Evolutionary conservation across 2,329 filamentous ascomycete species (phyloP), one percentile per base, ranked within the genome.

Genomic region (Hypomyces perniciosus): DNA sequence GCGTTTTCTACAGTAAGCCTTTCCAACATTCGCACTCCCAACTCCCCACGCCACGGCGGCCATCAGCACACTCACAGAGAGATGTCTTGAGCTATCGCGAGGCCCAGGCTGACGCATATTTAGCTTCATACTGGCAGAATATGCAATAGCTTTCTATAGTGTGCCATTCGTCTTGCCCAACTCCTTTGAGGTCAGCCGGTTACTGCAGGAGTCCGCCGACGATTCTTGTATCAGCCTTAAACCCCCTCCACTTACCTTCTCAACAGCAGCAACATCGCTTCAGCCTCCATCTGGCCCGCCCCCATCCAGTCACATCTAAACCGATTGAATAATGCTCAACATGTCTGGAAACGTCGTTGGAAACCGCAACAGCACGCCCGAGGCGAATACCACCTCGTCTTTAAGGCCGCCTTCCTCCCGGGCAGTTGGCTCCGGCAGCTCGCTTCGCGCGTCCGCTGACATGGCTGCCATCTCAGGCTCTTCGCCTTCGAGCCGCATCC

Each of bases 341-440:
- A 83, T 84, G 80, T 82, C 86, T 70, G 83, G 84, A 62, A 85
- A 78, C 66, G 74, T 82, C 58, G 81, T 85, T 68, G 83, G 83
- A 60, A 97, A 97, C 74, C 87, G 93, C 64, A 97, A 97, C 74
- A 97, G 91, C 79, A 97, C 92, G 42, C 93, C 93, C 50, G 93
- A 97, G 75, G 89, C 87, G 48, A 86, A 85, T 61, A 90, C 84
- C 64, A 83, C 88, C 54, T 86, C 85, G 48, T 84, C 89, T 57
- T 84, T 96, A 63, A 87, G 92, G 55, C 89, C 91, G 44, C 88
- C 90, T 44, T 80, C 84, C 39, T 86, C 91, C 58, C 83, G 92
- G 61, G 80, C 85, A 41, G 77, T 95, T 61, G 88, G 84, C 54
- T 80, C 86, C 55, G 85, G 85, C 50, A 88, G 92, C 70, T 88